Evolutionary conservation across 768 basidiomycete genomes (phyloP).

Genomic region (Boletus rubroflammeus): DNA sequence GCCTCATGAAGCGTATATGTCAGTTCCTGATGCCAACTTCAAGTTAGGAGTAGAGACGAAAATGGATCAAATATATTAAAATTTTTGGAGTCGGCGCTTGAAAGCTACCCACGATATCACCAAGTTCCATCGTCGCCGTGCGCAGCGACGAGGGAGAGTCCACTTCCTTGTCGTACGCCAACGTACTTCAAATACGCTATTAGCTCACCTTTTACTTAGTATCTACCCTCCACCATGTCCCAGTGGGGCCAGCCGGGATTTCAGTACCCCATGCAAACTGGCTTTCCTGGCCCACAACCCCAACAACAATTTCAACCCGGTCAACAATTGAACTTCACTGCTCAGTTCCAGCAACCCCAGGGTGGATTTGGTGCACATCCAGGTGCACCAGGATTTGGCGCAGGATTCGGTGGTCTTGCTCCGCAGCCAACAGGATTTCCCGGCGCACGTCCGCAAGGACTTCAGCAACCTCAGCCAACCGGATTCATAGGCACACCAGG

Average conservation of each 20-base stretch:
- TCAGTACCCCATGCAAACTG: constrained; percentile 75
- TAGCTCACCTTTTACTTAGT: not conserved
- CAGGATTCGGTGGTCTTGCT: constrained; percentile 40
- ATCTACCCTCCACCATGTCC: constrained; percentile 48
- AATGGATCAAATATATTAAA: no score
- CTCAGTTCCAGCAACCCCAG: constrained; percentile 44
- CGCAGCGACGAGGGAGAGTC: not conserved
- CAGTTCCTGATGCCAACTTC: no score
- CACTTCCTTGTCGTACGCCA: not conserved
- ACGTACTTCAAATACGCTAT: not conserved
- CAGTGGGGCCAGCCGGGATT: constrained; percentile 73
- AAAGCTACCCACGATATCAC: constrained; percentile 10
- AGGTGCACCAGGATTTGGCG: constrained; percentile 28
- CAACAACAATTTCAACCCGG: constrained; percentile 42
- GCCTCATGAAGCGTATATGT: no score
- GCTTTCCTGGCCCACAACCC: constrained; percentile 47
- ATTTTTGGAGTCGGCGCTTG: no score
- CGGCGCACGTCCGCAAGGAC: constrained; percentile 36
- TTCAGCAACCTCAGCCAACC: constrained; percentile 33
- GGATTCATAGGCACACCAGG: constrained; percentile 41
- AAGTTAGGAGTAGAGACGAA: no score
- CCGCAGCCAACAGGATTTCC: constrained; percentile 62
- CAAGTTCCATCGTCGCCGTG: not conserved
- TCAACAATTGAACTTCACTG: constrained; percentile 28
- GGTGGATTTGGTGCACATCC: constrained; percentile 27